Percentiles rank a stretch among this genome's conserved stretches.
phyloP scores from a whole-genome alignment of 306 rosid species.

The Purshia tridentata region DNA sequence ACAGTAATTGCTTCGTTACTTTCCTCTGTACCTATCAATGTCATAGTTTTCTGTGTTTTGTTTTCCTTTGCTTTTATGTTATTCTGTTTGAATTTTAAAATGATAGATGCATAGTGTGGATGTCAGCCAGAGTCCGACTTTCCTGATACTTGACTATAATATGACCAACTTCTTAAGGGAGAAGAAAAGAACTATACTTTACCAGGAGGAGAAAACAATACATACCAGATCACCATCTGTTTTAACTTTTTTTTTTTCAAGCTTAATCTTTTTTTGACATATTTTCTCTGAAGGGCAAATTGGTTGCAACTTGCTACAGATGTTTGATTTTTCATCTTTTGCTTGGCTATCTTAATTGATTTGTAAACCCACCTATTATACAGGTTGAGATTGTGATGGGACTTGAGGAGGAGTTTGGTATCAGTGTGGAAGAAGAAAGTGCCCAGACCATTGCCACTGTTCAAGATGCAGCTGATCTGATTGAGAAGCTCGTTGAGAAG shows the following conservation, averaged over 20 bases:
- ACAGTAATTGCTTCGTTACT: constrained; percentile 49
- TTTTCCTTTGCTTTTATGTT: not conserved
- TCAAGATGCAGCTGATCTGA: constrained; percentile 89
- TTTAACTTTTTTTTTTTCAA: not conserved
- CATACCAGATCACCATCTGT: not conserved
- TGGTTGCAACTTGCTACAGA: not conserved
- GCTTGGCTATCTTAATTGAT: not conserved
- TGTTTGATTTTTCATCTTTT: constrained; percentile 13
- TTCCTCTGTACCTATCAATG: not conserved
- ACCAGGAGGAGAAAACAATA: too few relatives aligned
- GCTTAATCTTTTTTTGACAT: not conserved
- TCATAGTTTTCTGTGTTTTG: not conserved
- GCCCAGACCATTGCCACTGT: constrained; percentile 89
- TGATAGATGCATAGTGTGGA: too few relatives aligned
- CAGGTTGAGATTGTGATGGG: constrained; percentile 99
- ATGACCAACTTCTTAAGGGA: not conserved
- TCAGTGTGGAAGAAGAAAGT: constrained; percentile 77
- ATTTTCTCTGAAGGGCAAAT: not conserved
- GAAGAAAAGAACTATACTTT: too few relatives aligned
- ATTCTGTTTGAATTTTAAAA: too few relatives aligned
- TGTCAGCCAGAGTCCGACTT: too few relatives aligned
- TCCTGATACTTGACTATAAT: too few relatives aligned
- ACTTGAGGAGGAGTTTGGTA: constrained; percentile 84
- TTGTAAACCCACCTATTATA: not conserved
- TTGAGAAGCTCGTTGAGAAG: constrained; percentile 58